A percentile compares a stretch with the other conserved stretches of the same genome.
phyloP scores from a whole-genome alignment of 257 asterid species.

The Knoxia roxburghii region DNA sequence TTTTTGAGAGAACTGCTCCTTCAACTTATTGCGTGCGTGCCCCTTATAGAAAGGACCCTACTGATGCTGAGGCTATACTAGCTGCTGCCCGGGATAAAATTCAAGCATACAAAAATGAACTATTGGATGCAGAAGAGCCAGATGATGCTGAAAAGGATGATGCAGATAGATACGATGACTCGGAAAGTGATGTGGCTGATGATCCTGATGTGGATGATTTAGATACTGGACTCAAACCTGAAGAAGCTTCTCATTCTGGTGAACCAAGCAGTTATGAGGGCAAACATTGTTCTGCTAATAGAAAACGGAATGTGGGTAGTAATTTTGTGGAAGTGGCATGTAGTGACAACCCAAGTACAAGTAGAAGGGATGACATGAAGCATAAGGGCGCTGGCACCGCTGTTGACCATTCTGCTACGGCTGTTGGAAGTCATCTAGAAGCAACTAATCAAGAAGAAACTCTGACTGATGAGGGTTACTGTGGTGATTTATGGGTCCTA shows the following conservation, averaged over 20 bases:
- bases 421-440: constrained; percentile 15
- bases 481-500: constrained; percentile 73
- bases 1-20: constrained; percentile 95
- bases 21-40: constrained; percentile 85
- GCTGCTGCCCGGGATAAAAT: constrained; percentile 68
- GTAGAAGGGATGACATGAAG: constrained; percentile 26
- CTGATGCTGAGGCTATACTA: constrained; percentile 56
- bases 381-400: constrained; percentile 28
- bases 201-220: constrained; percentile 64
- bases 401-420: constrained; percentile 21
- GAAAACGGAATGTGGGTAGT: constrained; percentile 18
- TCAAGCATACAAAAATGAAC: constrained; percentile 48
- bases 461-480: constrained; percentile 43
- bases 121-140: constrained; percentile 50
- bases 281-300: constrained; percentile 18
- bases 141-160: constrained; percentile 69
- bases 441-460: constrained; percentile 29
- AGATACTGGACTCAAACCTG: constrained; percentile 30
- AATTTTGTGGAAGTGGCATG: constrained; percentile 27
- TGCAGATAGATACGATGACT: constrained; percentile 64
- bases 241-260: constrained; percentile 31
- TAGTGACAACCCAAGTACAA: constrained; percentile 18
- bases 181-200: constrained; percentile 67
- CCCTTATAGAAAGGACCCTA: constrained; percentile 76
- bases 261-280: constrained; percentile 20